Conservation (phyloP, 208 protist genomes). For the Zelonia costaricensis region DNA sequence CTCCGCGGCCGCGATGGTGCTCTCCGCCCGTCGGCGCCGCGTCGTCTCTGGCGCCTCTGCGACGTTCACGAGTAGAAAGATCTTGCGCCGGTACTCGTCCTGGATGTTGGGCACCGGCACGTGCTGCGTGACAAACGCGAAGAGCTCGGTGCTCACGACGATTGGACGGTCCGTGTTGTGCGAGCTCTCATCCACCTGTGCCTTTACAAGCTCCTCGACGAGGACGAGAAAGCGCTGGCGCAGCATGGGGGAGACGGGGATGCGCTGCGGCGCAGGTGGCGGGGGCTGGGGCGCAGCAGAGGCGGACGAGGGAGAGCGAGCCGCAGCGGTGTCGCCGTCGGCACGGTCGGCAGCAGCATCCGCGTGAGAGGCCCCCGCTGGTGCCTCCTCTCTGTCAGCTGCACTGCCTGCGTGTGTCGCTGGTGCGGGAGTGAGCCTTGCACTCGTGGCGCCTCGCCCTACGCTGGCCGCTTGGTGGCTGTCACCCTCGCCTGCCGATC, state of each 20-base stretch:
- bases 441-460: no score
- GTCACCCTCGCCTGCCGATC: background rate
- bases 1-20: background rate
- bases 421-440: no score
- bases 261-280: conserved; percentile 4
- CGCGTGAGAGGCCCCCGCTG: no score
- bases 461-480: no score
- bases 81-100: conserved; percentile 90
- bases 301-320: background rate
- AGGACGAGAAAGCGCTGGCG: conserved; percentile 83
- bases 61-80: conserved; percentile 90
- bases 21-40: conserved; percentile 26
- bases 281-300: no score
- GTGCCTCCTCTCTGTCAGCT: no score
- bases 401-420: no score
- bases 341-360: background rate
- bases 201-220: conserved; percentile 78
- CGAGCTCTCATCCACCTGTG: conserved; percentile 57
- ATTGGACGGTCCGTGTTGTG: conserved; percentile 40
- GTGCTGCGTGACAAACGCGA: conserved; percentile 73
- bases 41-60: conserved; percentile 55
- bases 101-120: conserved; percentile 89
- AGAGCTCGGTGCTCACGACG: conserved; percentile 74
- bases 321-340: background rate
- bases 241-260: conserved; percentile 44